Evolutionary conservation across 805 yeast genomes (phyloP), one percentile per base, ranked within the genome.

Genomic region (Yamadazyma olivae): DNA sequence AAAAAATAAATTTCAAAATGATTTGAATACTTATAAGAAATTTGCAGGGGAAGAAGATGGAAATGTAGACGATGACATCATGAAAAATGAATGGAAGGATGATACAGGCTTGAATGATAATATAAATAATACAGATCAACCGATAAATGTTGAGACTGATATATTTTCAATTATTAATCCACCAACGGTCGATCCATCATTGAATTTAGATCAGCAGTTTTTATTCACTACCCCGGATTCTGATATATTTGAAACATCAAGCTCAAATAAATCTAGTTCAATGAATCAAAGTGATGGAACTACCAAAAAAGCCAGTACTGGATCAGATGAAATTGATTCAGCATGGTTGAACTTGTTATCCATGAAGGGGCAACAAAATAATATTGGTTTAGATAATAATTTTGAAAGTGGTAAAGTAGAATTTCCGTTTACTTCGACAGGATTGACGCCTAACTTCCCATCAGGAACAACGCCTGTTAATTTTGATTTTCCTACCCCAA

Each of bases 261-360:
- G 35, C 17, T 35, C 32, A 22, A 35, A 15, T 19, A 35, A 24
- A 12, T 35, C 38, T 16, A 23, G 24, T 8, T 21, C 18, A 15
- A 23, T 5, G 16, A 18, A 26, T 15, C 14, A 19, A 17, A 3
- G 19, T n/a, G 8, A 6, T 8, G 20, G 19, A 27, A 25, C 6
- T n/a, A 8, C 6, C 14, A 25, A 25, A 7, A n/a, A n/a, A n/a
- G 9, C 22, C 9, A 23, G 22, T 27, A n/a, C 18, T 9, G 36
- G 30, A 5, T 27, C 32, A 10, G 29, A 22, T 16, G 33, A 35
- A 23, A 26, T 36, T 10, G 40, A 37, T 32, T 20, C 36, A 12
- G 32, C 17, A 5, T 37, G 40, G 40, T 19, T 37, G 27, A 32
- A 32, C 27, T 32, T 32, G 14, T 17, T 37, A 12, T 32, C 33